Evolutionary conservation across 2,329 filamentous ascomycete species (phyloP), one percentile per base, ranked within the genome.

Genomic region (Cordyceps fumosorosea): DNA sequence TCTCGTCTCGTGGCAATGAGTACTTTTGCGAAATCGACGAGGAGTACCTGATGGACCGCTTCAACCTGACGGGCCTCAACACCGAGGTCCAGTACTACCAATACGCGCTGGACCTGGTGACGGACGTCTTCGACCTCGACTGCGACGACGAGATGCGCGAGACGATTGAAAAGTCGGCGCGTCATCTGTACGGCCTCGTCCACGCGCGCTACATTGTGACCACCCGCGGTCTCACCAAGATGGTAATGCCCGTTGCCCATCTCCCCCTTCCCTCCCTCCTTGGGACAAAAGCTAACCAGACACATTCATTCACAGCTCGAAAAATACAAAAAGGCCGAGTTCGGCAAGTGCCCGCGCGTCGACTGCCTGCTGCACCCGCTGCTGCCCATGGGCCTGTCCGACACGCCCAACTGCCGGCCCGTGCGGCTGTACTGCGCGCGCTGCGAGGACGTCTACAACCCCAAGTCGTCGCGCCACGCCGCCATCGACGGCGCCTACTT

Each of bases 11-110:
- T 62, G 95, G 95, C 67, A 98, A 99, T 77, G 95, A 99, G 75
- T 99, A 99, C 78, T 99, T 98, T 72, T 99, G 95, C 84, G 95
- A 99, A 74, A 98, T 99, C 71, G 95, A 99, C 76, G 95, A 99
- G 75, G 95, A 99, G 71, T 99, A 99, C 76, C 84, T 99, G 53
- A 98, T 93, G 57, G 95, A 99, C 75, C 88, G 95, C 56, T 99
- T 99, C 84, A 99, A 99, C 78, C 81, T 99, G 65, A 99, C 95
- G 0, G 95, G 95, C 44, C 84, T 99, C 56, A 97, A 98, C 77
- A 93, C 91, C 42, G 95, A 99, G 74, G 95, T 99, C 16, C 91
- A 96, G 72, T 97, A 98, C 80, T 99, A 99, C 72, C 95, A 99
- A 77, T 97, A 99, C 84, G 95, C 95, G 18, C 84, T 99, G 52